Evolutionary conservation across 176 grass and related monocot genomes (phyloP), one percentile per base, ranked within the genome.

Genomic region (Luzula sylvatica): DNA sequence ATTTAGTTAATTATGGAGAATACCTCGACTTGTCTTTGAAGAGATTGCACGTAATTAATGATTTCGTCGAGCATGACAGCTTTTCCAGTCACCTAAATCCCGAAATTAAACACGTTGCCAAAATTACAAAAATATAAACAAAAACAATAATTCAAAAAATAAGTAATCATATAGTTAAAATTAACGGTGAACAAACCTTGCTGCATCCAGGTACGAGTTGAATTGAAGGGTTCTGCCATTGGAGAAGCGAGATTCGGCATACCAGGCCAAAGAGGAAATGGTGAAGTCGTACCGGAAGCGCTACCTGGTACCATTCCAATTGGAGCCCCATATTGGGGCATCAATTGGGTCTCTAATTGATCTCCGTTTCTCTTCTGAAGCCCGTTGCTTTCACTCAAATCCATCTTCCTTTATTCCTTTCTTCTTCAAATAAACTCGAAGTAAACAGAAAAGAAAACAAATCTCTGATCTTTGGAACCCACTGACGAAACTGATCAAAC

Each of bases 1-100:
- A 50, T 27, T 5, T 9, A 49, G 18, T 21, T 67, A n/a, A n/a
- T n/a, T n/a, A n/a, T n/a, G n/a, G n/a, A n/a, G n/a, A 3, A 52
- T 78, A 95, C 88, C 88, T 95, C 88, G n/a, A 95, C 88, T 82
- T 98, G 93, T 82, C 82, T 70, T 68, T 98, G 93, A 23, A 98
- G 47, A 42, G 93, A 98, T 61, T 92, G 93, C 56, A 98, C 93
- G 47, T 98, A 98, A 70, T 98, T 98, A 69, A 98, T 98, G 58
- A 98, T 98, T 70, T 98, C 93, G 7, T 98, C 93, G 2, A 98
- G 93, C 93, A 98, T 98, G 8, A 98, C 93, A 1, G 93, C 93
- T 67, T 98, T 98, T 23, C 93, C 93, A 3, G 88, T 95, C 12
- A 95, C 83, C 88, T 95, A 65, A 50, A 74, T 67, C 24, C 43